Evolutionary conservation across 1,284 basidiomycete genomes (phyloP).

Genomic region (Taiwanofungus camphoratus): DNA sequence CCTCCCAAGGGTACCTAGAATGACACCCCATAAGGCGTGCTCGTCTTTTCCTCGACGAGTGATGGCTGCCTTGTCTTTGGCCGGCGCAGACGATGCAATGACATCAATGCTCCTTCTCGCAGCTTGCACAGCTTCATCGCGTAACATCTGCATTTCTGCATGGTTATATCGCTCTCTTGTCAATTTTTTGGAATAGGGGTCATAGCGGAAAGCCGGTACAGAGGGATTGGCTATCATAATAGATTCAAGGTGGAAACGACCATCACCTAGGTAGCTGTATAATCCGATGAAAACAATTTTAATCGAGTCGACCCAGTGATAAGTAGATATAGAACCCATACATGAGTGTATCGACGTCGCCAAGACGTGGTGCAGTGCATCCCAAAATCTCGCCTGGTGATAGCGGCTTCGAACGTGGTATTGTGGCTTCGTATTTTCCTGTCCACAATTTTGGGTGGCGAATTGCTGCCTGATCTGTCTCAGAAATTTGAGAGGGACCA

Average conservation of each 20-base stretch:
- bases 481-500: conserved; percentile 3
- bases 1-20: conserved; percentile 91
- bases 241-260: conserved; percentile 95
- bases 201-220: conserved; percentile 97
- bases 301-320: conserved; percentile 80
- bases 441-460: conserved; percentile 37
- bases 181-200: conserved; percentile 97
- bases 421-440: conserved; percentile 71
- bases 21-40: conserved; percentile 77
- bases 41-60: conserved; percentile 11
- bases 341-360: conserved; percentile 83
- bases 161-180: conserved; percentile 93
- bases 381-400: conserved; percentile 97
- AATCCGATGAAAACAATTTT: conserved; percentile 97
- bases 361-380: conserved; percentile 87
- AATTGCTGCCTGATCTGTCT: conserved; percentile 2
- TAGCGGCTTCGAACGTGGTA: conserved; percentile 91
- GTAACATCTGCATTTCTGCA: conserved; percentile 73
- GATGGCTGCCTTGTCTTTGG: conserved; percentile 2
- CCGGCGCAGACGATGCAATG: conserved; percentile 19
- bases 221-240: conserved; percentile 99
- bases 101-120: conserved; percentile 61
- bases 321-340: conserved; percentile 35
- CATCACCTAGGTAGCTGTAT: conserved; percentile 90
- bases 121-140: conserved; percentile 73